Evolutionary conservation across 2,329 filamentous ascomycete genomes (phyloP).

Genomic region (Pezizomycotina sp.): DNA sequence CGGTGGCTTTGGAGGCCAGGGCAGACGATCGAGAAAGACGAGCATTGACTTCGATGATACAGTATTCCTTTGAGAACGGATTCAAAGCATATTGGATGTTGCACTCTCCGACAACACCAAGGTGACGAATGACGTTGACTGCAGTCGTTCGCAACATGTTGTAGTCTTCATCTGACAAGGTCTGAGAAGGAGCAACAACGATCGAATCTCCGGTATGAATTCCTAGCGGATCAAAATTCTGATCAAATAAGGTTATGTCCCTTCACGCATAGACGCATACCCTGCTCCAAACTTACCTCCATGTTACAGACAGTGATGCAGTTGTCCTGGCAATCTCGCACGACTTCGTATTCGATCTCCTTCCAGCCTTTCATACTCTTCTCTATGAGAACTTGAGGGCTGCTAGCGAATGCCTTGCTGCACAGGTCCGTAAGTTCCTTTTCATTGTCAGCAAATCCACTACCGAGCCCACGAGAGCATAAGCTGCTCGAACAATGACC

Average conservation of each 20-base stretch:
- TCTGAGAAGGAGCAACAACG: constrained; percentile 92
- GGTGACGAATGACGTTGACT: constrained; percentile 89
- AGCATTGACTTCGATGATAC: constrained; percentile 98
- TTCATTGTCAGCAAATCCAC: constrained; percentile 85
- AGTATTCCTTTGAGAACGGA: constrained; percentile 88
- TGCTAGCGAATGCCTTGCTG: constrained; percentile 85
- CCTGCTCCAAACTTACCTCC: constrained; percentile 38
- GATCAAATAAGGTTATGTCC: neutral
- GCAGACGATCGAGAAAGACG: constrained; percentile 90
- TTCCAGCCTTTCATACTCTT: constrained; percentile 99
- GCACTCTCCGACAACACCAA: constrained; percentile 94
- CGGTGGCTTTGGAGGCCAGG: constrained; percentile 88
- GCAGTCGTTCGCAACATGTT: constrained; percentile 97
- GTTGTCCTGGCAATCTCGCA: constrained; percentile 88
- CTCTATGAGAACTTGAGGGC: constrained; percentile 90
- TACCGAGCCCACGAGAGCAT: constrained; percentile 84
- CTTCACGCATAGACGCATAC: neutral
- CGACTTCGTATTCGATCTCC: constrained; percentile 97
- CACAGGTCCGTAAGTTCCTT: constrained; percentile 70
- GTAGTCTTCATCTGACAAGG: constrained; percentile 92
- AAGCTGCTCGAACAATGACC: constrained; percentile 91
- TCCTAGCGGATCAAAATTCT: constrained; percentile 91
- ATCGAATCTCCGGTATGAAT: constrained; percentile 98
- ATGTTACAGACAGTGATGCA: constrained; percentile 99
- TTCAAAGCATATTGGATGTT: constrained; percentile 98